Conservation (phyloP, 176 grass and related monocot species). For the Oropetium thomaeum region DNA sequence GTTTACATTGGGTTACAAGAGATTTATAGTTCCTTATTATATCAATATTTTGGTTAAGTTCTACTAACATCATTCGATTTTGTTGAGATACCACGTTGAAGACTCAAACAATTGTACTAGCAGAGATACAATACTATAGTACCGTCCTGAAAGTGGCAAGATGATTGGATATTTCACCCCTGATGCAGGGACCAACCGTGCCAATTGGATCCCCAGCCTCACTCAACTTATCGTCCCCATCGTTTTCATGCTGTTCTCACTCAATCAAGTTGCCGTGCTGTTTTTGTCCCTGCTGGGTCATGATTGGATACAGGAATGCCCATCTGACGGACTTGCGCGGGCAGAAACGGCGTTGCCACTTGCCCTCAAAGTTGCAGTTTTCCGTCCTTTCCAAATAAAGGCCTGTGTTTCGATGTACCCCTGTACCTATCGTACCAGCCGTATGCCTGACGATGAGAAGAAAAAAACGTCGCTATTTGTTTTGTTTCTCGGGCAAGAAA, state of each 20-base stretch:
- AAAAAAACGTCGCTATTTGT: neutral
- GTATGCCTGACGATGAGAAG: neutral
- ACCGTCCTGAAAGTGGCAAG: conserved; percentile 30
- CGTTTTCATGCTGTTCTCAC: conserved; percentile 15
- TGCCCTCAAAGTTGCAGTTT: neutral
- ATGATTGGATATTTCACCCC: neutral
- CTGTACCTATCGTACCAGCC: neutral
- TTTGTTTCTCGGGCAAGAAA: neutral
- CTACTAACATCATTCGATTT: neutral
- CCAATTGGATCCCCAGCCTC: neutral
- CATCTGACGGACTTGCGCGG: neutral
- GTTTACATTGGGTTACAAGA: neutral
- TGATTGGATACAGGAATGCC: neutral
- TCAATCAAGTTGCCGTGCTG: neutral
- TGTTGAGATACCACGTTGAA: neutral
- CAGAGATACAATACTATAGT: too few relatives aligned
- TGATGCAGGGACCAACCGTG: neutral
- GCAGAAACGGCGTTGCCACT: neutral
- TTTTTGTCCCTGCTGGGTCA: conserved; percentile 2
- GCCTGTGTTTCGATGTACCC: too few relatives aligned
- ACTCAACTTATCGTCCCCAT: conserved; percentile 10
- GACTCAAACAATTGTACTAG: conserved; percentile 12
- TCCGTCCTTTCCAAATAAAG: neutral
- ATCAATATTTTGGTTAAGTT: too few relatives aligned
- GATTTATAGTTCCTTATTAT: too few relatives aligned